Base-by-base conservation (phyloP, 1,284 basidiomycete genomes). In the Pterulicium gracile region DNA sequence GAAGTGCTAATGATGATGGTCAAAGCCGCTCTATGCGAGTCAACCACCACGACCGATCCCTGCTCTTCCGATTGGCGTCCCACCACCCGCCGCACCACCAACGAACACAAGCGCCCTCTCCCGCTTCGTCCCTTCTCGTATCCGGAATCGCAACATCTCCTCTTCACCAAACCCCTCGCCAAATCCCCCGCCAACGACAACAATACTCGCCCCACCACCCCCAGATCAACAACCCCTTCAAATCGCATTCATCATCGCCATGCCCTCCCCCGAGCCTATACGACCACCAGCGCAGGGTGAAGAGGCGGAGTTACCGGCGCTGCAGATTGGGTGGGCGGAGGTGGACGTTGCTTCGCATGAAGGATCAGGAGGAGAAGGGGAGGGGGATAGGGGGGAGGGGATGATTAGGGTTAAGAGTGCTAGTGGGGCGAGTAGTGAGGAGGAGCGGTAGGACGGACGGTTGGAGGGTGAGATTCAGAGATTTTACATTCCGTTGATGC, bases 181-280 rank as follows among this genome's bases (percentile, higher is more conserved):
- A 12, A 22, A 39, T 14, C 22, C n/a, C 46, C 46, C 48, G 18
- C n/a, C 34, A 24, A 35, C 47, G 23, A 46, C 50, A 22, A 20
- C 27, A n/a, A n/a, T 36, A n/a, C 4, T 52, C 21, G 47, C 20
- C 21, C 42, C 4, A 0, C 45, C 51, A 17, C 46, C 42, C 14
- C 12, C 19, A 15, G 4, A 41, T 36, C 54, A 19, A 47, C 60
- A 32, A 42, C 36, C 51, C 55, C 54, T 70, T 40, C 63, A 62
- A 23, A 64, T 78, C 12, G 68, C 72, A 0, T 70, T 78, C 23
- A 62, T 78, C 42, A 70, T 78, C 40, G 73, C 74, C 1, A 77
- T 78, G 77, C 75, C 76, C 3, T 54, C 56, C 18, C 53, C 57
- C 3, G 51, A 60, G 5, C 54, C 53, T 17, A 46, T 54, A 24